These are phyloP conservation scores for Starmerella gropengiesseri DNA, from an alignment of 805 yeast species.

Conservation along the genomic window DNA sequence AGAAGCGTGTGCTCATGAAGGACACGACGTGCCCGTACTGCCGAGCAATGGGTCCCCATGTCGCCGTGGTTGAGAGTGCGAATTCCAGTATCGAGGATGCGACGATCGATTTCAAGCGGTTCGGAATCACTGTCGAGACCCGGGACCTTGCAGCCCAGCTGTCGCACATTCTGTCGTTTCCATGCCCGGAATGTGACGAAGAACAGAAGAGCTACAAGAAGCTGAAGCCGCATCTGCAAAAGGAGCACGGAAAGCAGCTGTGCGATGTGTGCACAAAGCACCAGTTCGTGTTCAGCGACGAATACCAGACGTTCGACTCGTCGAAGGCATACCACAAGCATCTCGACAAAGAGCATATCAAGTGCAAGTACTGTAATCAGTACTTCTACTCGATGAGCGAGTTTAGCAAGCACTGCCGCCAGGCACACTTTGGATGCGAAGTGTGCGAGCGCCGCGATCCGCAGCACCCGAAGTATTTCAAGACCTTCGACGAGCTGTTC, in stretches of 20 bases:
- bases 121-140: constrained; percentile 11
- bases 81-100: constrained; percentile 32
- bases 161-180: constrained; percentile 41
- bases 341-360: constrained; percentile 56
- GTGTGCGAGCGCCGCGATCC: constrained; percentile 62
- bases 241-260: constrained; percentile 47
- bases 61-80: constrained; percentile 41
- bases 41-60: constrained; percentile 51
- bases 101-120: constrained; percentile 22
- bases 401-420: constrained; percentile 66
- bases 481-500: constrained; percentile 61
- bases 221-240: constrained; percentile 53
- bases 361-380: constrained; percentile 64
- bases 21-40: constrained; percentile 74
- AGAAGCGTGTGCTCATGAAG: constrained; percentile 70
- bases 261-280: constrained; percentile 72
- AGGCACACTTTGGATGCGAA: constrained; percentile 77
- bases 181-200: constrained; percentile 28
- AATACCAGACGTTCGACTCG: constrained; percentile 53
- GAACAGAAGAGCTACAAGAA: constrained; percentile 38
- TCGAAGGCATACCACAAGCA: constrained; percentile 44
- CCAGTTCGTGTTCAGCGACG: constrained; percentile 67
- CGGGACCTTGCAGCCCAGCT: constrained; percentile 36
- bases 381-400: constrained; percentile 86
- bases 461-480: constrained; percentile 57